Percentiles rank a stretch among this genome's conserved stretches.
These are phyloP conservation scores for Trichoderma semiorbis DNA, from an alignment of 2,329 filamentous ascomycete species.

Conservation along the genomic window DNA sequence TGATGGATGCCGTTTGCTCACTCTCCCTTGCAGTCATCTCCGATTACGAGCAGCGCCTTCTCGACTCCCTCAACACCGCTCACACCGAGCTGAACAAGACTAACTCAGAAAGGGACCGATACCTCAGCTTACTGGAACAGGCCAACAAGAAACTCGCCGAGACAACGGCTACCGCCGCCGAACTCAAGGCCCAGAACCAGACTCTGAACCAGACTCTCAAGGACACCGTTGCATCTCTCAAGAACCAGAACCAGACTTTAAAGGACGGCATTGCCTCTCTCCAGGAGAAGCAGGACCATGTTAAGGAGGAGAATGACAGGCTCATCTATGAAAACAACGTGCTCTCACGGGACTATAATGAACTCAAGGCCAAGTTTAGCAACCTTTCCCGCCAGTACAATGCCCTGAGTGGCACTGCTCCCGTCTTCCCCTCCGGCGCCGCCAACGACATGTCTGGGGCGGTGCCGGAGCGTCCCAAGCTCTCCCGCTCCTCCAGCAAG, in stretches of 20 bases:
- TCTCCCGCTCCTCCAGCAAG: constrained; percentile 29
- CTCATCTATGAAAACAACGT: constrained; percentile 31
- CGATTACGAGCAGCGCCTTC: constrained; percentile 21
- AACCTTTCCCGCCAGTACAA: constrained; percentile 31
- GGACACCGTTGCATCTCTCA: constrained; percentile 18
- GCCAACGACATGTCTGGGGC: constrained; percentile 19
- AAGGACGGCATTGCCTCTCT: constrained; percentile 20
- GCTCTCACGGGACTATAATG: constrained; percentile 26
- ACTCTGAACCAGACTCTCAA: constrained; percentile 17
- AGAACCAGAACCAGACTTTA: constrained; percentile 18
- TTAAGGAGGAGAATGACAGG: constrained; percentile 23
- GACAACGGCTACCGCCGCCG: constrained; percentile 20
- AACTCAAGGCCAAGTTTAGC: constrained; percentile 30
- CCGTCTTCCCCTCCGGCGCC: constrained; percentile 25
- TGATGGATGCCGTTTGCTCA: constrained; percentile 7
- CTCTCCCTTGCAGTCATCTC: neutral
- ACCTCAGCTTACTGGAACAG: constrained; percentile 28
- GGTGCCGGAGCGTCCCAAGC: constrained; percentile 29
- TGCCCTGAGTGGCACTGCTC: constrained; percentile 24
- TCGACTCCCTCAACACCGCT: constrained; percentile 23
- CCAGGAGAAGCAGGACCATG: constrained; percentile 23
- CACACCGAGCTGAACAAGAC: constrained; percentile 27
- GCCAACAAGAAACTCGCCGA: constrained; percentile 32
- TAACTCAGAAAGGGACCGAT: constrained; percentile 24
- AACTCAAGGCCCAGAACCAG: constrained; percentile 21